Evolutionary conservation across 306 rosid species (phyloP).

Genomic region (Notholithocarpus densiflorus): DNA sequence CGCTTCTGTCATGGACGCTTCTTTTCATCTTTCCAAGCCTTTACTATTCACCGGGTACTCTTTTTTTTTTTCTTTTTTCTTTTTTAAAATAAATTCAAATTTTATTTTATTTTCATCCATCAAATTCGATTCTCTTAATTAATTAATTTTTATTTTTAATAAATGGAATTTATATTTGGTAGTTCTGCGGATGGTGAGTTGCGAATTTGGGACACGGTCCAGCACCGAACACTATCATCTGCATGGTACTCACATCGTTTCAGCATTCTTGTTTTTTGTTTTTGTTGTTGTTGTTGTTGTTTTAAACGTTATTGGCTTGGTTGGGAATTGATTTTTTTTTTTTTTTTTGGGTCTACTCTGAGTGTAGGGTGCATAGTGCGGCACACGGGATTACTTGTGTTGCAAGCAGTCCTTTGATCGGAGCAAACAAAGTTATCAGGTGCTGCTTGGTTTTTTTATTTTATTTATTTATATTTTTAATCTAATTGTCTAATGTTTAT

Average conservation of each 20-base stretch:
- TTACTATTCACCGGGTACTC: slow-evolving; percentile 66
- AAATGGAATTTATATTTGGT: neutral
- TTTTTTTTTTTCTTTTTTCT: no score
- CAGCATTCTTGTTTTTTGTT: neutral
- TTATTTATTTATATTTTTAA: neutral
- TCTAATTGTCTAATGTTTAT: neutral
- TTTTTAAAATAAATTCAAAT: neutral
- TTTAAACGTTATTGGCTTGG: neutral
- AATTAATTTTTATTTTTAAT: neutral
- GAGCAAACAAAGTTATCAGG: slow-evolving; percentile 72
- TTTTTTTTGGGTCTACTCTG: neutral
- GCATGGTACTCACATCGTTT: slow-evolving; percentile 47
- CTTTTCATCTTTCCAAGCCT: slow-evolving; percentile 61
- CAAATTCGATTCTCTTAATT: no score
- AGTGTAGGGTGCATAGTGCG: slow-evolving; percentile 77
- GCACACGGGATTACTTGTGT: slow-evolving; percentile 75
- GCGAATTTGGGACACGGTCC: slow-evolving; percentile 79
- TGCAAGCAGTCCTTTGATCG: slow-evolving; percentile 55
- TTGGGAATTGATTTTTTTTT: neutral
- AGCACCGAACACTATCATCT: slow-evolving; percentile 73
- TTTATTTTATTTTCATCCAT: neutral
- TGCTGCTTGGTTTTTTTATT: slow-evolving; percentile 19
- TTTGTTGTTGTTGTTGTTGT: neutral
- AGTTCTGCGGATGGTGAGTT: slow-evolving; percentile 89
- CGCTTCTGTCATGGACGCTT: slow-evolving; percentile 70